A percentile compares a stretch with the other conserved stretches of the same genome.
These are phyloP conservation scores for Penstemon barbatus DNA, from an alignment of 257 asterid genomes.

Conservation along the genomic window DNA sequence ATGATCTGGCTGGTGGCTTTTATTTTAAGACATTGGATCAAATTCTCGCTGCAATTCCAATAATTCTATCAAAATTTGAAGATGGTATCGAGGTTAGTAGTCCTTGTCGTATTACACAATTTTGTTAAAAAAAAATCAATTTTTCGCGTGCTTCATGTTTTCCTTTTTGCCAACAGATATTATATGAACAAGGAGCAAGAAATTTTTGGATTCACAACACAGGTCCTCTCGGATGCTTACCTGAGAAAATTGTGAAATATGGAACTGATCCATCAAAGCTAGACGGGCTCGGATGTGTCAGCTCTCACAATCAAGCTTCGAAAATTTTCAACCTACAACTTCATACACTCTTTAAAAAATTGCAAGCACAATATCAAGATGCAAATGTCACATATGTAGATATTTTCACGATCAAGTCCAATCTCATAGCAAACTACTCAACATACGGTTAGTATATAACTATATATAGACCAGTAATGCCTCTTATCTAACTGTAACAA, in stretches of 20 bases:
- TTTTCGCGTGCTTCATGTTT: not conserved
- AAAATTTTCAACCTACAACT: constrained; percentile 45
- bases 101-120: too few relatives aligned
- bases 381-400: constrained; percentile 49
- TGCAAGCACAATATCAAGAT: constrained; percentile 27
- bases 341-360: constrained; percentile 25
- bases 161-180: constrained; percentile 24
- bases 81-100: constrained; percentile 12
- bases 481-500: not conserved
- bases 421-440: constrained; percentile 31
- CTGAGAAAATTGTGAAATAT: constrained; percentile 31
- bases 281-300: constrained; percentile 38
- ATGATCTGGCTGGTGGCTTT: constrained; percentile 42
- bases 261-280: constrained; percentile 31
- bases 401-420: constrained; percentile 33
- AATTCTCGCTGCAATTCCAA: constrained; percentile 38
- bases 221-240: constrained; percentile 58
- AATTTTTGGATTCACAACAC: constrained; percentile 58
- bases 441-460: constrained; percentile 18
- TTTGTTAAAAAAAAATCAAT: not conserved
- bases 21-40: constrained; percentile 29
- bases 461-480: not conserved
- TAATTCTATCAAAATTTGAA: constrained; percentile 21
- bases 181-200: constrained; percentile 46
- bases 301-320: constrained; percentile 46